Percentiles rank a stretch among this genome's conserved stretches.
Evolutionary conservation across 768 basidiomycete genomes (phyloP).

Genomic region (Russula dissimulans): DNA sequence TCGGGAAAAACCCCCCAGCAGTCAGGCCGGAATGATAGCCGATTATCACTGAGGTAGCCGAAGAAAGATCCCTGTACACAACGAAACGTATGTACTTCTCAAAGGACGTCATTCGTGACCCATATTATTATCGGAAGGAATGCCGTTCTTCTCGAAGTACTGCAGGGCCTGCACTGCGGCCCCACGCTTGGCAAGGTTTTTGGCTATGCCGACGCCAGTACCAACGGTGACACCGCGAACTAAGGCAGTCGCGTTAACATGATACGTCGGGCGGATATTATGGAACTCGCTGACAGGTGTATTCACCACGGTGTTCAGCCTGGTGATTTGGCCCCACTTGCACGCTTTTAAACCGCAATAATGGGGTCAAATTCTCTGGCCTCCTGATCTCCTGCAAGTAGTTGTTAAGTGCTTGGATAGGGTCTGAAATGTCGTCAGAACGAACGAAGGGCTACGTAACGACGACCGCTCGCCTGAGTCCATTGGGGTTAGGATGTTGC

Average conservation of each 20-base stretch:
- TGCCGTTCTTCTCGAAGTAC: not conserved
- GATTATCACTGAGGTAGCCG: not conserved
- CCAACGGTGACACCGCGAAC: not conserved
- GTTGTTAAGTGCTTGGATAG: conserved; percentile 6
- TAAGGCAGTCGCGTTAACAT: not conserved
- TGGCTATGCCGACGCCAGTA: not conserved
- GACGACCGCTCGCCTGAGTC: not conserved
- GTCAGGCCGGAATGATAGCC: not conserved
- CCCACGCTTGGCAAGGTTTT: not conserved
- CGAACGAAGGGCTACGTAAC: not conserved
- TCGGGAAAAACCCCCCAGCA: not conserved
- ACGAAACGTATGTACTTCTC: too few species aligned
- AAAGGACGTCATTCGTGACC: not conserved
- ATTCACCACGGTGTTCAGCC: not conserved
- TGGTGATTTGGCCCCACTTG: not conserved
- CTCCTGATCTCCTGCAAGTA: not conserved
- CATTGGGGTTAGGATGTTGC: not conserved
- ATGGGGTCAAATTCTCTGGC: not conserved
- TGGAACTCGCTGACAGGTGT: conserved; percentile 1
- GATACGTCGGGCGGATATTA: too few species aligned
- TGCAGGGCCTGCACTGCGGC: conserved; percentile 2
- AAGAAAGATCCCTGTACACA: too few species aligned
- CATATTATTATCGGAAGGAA: not conserved
- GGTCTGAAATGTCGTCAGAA: not conserved
- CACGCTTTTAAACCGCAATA: not conserved